A percentile compares a stretch with the other conserved stretches of the same genome.
These are phyloP conservation scores for Cyberlindnera maritima DNA, from an alignment of 805 yeast genomes.

Conservation along the genomic window DNA sequence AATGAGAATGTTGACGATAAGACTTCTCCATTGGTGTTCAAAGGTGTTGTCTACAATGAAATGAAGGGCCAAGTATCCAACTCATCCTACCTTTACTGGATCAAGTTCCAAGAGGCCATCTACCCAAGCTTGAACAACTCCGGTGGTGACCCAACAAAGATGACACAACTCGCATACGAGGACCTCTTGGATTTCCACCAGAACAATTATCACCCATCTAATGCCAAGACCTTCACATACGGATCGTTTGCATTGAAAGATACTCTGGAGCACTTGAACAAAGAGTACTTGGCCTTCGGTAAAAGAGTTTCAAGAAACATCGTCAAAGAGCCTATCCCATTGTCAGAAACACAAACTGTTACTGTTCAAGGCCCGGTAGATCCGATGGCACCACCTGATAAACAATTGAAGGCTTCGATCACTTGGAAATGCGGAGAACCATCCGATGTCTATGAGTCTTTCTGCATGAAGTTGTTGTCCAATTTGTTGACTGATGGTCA, in stretches of 20 bases:
- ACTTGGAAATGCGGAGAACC: slow-evolving; percentile 89
- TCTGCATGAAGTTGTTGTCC: slow-evolving; percentile 68
- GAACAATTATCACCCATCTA: slow-evolving; percentile 83
- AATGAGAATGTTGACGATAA: slow-evolving; percentile 58
- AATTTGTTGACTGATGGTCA: slow-evolving; percentile 85
- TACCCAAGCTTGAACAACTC: slow-evolving; percentile 86
- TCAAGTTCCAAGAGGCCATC: slow-evolving; percentile 74
- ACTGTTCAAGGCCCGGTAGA: slow-evolving; percentile 74
- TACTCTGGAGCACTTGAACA: slow-evolving; percentile 56
- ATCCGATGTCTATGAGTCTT: slow-evolving; percentile 61
- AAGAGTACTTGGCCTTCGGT: slow-evolving; percentile 52
- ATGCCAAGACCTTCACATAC: slow-evolving; percentile 82
- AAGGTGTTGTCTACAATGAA: slow-evolving; percentile 97
- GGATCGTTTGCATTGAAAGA: slow-evolving; percentile 68
- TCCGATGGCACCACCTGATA: slow-evolving; percentile 61
- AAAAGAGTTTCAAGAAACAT: slow-evolving; percentile 39
- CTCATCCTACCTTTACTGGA: slow-evolving; percentile 81
- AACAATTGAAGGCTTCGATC: slow-evolving; percentile 75
- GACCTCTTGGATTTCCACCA: slow-evolving; percentile 78
- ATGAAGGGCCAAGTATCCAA: slow-evolving; percentile 97
- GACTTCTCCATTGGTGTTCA: slow-evolving; percentile 62
- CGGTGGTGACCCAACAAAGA: slow-evolving; percentile 89
- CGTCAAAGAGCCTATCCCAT: slow-evolving; percentile 27
- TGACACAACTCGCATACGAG: slow-evolving; percentile 70
- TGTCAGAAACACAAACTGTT: slow-evolving; percentile 35